Base-by-base conservation (phyloP, 306 rosid genomes). In the Elaeagnus macrophylla region DNA sequence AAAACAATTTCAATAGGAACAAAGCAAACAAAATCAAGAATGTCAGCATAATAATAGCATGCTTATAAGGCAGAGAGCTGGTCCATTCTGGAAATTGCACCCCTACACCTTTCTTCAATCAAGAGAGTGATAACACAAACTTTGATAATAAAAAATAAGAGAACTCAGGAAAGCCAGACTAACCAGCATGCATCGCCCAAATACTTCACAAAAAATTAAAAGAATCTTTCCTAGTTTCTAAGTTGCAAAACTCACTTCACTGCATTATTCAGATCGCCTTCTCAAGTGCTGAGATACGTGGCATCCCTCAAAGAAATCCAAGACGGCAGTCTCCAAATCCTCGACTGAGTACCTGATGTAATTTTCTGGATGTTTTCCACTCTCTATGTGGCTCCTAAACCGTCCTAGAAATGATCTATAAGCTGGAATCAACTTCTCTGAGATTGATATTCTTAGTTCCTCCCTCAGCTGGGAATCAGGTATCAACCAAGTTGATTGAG, bases 401-500 rank as follows among this genome's bases (percentile, higher is more conserved):
- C 95, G 76, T 42, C 99, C 99, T 58, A 84, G 89, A 73, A 93
- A 93, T 0, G 96, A 88, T 63, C 99, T 79, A 61, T 93, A 93
- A 0, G 99, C 96, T 0, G 99, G 99, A 48, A 93, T 70, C 71
- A 93, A 67, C 83, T 84, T 84, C 81, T 93, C 99, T 0, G 90
- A 77, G 50, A 93, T 79, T 1, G 94, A 72, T 67, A 81, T 93
- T 64, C 96, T 66, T 7, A 93, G 86, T 78, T 93, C 99, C 77
- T 93, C 99, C 80, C 90, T 70, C 51, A 88, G 95, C 62, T 84
- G 96, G 12, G 84, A 69, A 74, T 93, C 99, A 0, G 99, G 99
- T 16, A 93, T 64, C 82, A 82, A 77, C 99, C 99, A 93, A 6
- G 72, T 68, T 5, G 95, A 79, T 54, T 93, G 96, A 53, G 84